Evolutionary conservation across 2,329 filamentous ascomycete species (phyloP), one percentile per base, ranked within the genome.

Genomic region (Fusarium sulawesiense): DNA sequence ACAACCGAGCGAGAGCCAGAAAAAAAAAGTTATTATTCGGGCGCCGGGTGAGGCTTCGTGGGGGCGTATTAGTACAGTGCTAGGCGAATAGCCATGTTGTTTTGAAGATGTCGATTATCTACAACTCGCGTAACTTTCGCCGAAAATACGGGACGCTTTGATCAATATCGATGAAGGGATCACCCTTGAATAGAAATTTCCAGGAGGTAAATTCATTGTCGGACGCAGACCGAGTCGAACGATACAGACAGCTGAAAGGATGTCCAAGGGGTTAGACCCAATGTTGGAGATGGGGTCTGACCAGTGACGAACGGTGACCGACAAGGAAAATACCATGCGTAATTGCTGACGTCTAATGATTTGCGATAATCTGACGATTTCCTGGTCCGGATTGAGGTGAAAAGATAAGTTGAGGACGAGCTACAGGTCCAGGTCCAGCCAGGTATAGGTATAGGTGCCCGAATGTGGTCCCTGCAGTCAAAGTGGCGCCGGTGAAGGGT

Each of bases 71-170:
- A 56, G 56, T 37, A 37, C 18, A 37, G 34, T 37, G 34, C 50
- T 47, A 49, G 51, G 20, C 29, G 50, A 49, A 47, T 54, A 46
- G 55, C 49, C 44, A 45, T 27, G 20, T 55, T 30, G 49, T 50
- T 34, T 54, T 41, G 45, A 66, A 48, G 48, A 18, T 21, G n/a
- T 50, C 29, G 56, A 60, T 41, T 49, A 49, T 54, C 57, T 55
- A 30, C 20, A 40, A 29, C 47, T 37, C 50, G 64, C 68, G 64
- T 53, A 71, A 65, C 55, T 61, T 58, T 70, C 34, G 59, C 45
- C 44, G 40, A 71, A 63, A 64, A 50, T 48, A 56, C 56, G 60
- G 67, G 72, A 58, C 41, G 53, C 45, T 50, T 62, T 62, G 68
- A 47, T 53, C 47, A 55, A 42, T 49, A n/a, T 21, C 20, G 47